Percentiles rank a stretch among this genome's conserved stretches.
Conservation (phyloP, 1,284 basidiomycete genomes). For the Fomitopsis betulina region DNA sequence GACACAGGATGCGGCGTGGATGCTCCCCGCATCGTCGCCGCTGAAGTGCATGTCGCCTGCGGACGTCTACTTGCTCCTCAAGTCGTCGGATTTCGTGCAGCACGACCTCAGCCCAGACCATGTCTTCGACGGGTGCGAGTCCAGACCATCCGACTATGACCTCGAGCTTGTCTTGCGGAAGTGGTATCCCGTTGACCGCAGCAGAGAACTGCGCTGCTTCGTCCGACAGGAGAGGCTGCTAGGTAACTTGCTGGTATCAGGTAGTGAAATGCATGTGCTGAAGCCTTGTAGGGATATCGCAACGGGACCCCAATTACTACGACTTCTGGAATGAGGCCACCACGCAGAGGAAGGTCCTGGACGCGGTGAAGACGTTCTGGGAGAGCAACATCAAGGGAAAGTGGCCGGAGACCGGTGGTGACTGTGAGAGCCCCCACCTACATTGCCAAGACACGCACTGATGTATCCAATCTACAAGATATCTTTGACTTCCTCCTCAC, state of each 20-base stretch:
- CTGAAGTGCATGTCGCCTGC: constrained; percentile 84
- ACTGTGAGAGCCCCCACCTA: constrained; percentile 54
- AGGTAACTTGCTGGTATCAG: constrained; percentile 39
- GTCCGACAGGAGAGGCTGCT: constrained; percentile 67
- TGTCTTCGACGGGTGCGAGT: constrained; percentile 60
- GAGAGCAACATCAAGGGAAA: constrained; percentile 53
- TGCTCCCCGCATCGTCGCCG: constrained; percentile 82
- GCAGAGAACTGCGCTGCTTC: constrained; percentile 86
- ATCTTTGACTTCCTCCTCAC: constrained; percentile 86
- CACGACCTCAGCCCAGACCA: constrained; percentile 67
- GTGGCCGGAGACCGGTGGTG: constrained; percentile 49
- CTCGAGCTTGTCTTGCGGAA: constrained; percentile 90
- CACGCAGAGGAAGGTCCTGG: constrained; percentile 51
- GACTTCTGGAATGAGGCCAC: constrained; percentile 72
- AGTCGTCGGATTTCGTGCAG: constrained; percentile 87
- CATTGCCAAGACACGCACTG: not conserved
- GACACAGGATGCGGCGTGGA: constrained; percentile 85
- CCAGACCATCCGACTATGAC: constrained; percentile 37
- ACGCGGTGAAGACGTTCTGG: constrained; percentile 64
- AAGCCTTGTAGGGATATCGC: constrained; percentile 62
- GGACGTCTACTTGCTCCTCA: constrained; percentile 91
- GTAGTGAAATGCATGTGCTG: not conserved
- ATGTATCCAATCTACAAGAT: constrained; percentile 43
- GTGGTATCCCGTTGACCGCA: constrained; percentile 84
- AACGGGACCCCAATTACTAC: constrained; percentile 91